These are phyloP conservation scores for Prunus salicina DNA, from an alignment of 306 rosid genomes.

Conservation along the genomic window DNA sequence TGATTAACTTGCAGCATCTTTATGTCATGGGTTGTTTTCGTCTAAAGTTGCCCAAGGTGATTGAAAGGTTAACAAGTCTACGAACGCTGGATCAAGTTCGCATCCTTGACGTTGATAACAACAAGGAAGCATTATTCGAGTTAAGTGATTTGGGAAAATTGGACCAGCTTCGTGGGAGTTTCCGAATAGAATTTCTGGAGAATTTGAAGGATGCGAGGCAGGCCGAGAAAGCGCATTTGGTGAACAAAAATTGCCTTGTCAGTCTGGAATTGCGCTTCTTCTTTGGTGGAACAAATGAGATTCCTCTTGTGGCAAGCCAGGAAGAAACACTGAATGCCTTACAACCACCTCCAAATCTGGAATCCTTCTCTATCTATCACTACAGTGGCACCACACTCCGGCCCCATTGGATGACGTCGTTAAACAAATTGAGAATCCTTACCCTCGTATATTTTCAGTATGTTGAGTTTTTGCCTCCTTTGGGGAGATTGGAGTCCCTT, in stretches of 20 bases:
- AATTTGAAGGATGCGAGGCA: not conserved
- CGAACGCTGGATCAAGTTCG: not conserved
- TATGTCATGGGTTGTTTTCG: no score
- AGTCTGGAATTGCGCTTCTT: not conserved
- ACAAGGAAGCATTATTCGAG: not conserved
- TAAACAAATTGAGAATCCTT: not conserved
- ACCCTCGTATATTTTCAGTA: rapidly evolving
- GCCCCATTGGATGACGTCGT: no score
- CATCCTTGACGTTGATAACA: not conserved
- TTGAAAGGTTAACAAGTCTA: not conserved
- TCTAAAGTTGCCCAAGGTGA: no score
- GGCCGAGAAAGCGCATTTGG: not conserved
- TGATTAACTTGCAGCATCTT: not conserved
- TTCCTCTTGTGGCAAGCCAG: not conserved
- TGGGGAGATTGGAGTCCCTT: not conserved
- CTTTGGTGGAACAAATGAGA: not conserved
- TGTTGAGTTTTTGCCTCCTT: not conserved
- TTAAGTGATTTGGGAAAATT: no score
- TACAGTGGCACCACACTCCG: not conserved
- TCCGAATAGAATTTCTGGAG: no score
- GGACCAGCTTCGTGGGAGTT: not conserved
- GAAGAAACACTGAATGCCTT: not conserved
- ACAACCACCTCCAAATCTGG: not conserved
- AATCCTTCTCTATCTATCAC: not conserved
- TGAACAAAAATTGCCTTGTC: not conserved